Evolutionary conservation across 805 yeast species (phyloP), one percentile per base, ranked within the genome.

Genomic region (Candida anglica): DNA sequence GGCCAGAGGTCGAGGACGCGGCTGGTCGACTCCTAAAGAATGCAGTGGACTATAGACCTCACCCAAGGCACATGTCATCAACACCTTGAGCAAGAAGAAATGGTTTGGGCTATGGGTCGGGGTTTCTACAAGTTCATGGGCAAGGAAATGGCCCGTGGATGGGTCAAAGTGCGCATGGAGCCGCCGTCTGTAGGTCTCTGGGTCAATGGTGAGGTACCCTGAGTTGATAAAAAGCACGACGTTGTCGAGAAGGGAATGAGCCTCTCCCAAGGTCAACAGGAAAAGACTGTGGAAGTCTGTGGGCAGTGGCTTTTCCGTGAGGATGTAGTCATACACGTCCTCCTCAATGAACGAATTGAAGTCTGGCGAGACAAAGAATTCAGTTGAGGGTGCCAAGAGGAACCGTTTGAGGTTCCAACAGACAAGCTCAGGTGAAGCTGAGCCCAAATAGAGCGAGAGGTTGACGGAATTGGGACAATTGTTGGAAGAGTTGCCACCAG

Each of bases 151-250:
- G n/a, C n/a, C n/a, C 6, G 15, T 19, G 19, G 19, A 4, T 10
- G 18, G 13, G 31, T 18, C n/a, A 25, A 49, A 56, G 29, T 48
- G 50, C 4, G 10, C 7, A 20, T 20, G 28, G 6, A 45, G 27
- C 23, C 29, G 41, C 8, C 20, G 16, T 19, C 38, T 35, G 33
- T 53, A 53, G 7, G 46, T 43, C 11, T 19, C 33, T 1, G 55
- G 47, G 27, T 53, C 50, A 8, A 56, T 34, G 2, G 56, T 52
- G 19, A 56, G 37, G 27, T 55, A 55, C 3, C 60, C 59, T 6
- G 47, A 37, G 30, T 49, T 52, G 3, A 55, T 30, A 30, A 52
- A 56, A 5, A 32, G 28, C 1, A 46, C 47, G 5, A 47, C 46
- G 16, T 43, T 41, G 25, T 40, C 48, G 7, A 54, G 32, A 16